Conservation (phyloP, 192 early-diverging fungal species). For the Coemansia sp. region DNA sequence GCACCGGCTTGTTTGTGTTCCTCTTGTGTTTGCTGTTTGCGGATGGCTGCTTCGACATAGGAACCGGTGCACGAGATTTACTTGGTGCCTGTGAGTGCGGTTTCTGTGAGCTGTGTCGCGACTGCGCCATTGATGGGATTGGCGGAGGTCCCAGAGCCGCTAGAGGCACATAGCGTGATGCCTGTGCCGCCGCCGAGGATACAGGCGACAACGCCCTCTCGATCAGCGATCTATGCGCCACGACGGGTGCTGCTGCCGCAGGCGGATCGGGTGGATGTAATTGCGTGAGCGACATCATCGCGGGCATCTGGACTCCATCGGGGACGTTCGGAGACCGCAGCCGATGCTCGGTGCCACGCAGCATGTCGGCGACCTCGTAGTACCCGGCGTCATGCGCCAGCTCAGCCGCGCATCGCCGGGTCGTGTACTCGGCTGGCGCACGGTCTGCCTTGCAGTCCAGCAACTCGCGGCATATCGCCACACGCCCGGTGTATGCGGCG, state of each 20-base stretch:
- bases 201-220: constrained; percentile 21
- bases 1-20: constrained; percentile 1
- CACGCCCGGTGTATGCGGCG: constrained; percentile 45
- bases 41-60: not conserved
- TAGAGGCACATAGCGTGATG: constrained; percentile 1
- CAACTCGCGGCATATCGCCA: constrained; percentile 48
- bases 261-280: too few species aligned
- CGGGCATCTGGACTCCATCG: constrained; percentile 28
- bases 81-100: not conserved
- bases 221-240: constrained; percentile 9
- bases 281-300: constrained; percentile 7
- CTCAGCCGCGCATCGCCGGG: constrained; percentile 21
- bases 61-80: not conserved
- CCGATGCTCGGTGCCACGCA: constrained; percentile 15
- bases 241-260: not conserved
- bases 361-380: constrained; percentile 50
- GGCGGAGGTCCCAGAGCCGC: constrained; percentile 14
- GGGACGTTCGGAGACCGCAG: constrained; percentile 36
- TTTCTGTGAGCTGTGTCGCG: not conserved
- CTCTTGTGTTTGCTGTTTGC: not conserved
- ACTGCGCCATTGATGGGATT: constrained; percentile 5
- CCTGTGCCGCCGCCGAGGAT: constrained; percentile 11
- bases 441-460: constrained; percentile 26
- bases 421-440: constrained; percentile 3
- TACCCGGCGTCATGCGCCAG: constrained; percentile 36